Conservation (phyloP, 2,329 filamentous ascomycete genomes). For the Thermochaetoides dissita region DNA sequence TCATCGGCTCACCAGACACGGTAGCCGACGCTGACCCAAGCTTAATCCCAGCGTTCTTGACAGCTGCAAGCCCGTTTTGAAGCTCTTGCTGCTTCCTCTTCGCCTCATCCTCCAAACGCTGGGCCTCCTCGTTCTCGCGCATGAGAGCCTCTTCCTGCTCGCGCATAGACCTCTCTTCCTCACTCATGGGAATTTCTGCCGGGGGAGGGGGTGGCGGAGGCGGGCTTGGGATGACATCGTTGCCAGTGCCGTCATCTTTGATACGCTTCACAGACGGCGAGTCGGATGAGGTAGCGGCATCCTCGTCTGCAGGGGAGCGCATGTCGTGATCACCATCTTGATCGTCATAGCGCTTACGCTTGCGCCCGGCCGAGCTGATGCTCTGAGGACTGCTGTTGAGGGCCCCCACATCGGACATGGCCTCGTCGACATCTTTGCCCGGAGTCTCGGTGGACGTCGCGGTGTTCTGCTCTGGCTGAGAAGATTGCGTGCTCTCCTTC, state of each 20-base stretch:
- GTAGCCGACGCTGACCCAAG: conserved; percentile 14
- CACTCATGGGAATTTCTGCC: conserved; percentile 18
- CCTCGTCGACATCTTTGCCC: conserved; percentile 23
- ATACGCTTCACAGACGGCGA: conserved; percentile 37
- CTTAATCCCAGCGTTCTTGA: too few species aligned
- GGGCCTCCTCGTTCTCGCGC: conserved; percentile 40
- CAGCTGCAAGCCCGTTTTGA: too few species aligned
- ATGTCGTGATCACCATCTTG: conserved; percentile 8
- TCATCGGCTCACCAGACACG: neutral
- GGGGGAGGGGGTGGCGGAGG: conserved; percentile 34
- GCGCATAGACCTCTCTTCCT: conserved; percentile 30
- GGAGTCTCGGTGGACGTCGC: conserved; percentile 11
- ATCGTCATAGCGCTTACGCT: conserved; percentile 50
- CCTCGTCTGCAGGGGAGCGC: conserved; percentile 25
- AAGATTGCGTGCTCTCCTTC: neutral
- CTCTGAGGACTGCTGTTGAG: conserved; percentile 23
- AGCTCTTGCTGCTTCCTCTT: conserved; percentile 3
- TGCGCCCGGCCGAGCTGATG: conserved; percentile 35
- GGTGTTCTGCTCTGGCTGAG: conserved; percentile 1
- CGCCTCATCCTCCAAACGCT: conserved; percentile 36
- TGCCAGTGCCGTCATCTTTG: conserved; percentile 20
- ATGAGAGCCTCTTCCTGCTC: conserved; percentile 37
- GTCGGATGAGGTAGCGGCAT: conserved; percentile 33
- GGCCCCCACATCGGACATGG: conserved; percentile 31
- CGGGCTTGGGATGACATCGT: conserved; percentile 22